Evolutionary conservation across 495 filamentous ascomycete genomes (phyloP), one percentile per base, ranked within the genome.

Genomic region (Elasticomyces elasticus): DNA sequence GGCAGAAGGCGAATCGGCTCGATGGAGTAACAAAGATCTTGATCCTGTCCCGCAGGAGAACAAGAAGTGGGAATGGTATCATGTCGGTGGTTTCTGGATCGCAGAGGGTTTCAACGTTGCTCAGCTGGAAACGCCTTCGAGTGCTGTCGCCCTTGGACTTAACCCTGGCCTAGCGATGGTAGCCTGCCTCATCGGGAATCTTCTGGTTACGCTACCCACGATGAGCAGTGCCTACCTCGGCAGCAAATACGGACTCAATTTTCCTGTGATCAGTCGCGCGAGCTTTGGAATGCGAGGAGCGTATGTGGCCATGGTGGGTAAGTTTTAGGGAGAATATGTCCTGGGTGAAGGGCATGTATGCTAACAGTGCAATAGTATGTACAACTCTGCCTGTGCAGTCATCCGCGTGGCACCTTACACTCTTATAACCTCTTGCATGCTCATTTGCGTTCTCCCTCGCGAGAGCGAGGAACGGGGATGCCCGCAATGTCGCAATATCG

Each of bases 251-350:
- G 43, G 49, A 6, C 44, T 59, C 56, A 54, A 56, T 28, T 56
- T 54, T 31, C 56, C 49, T 13, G 50, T 38, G 10, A 26, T 59
- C 19, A 33, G 41, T 11, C 33, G 50, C 24, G 56, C 56, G 20
- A 48, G 28, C 17, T 56, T 49, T 17, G 54, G 54, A 17, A 51
- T 56, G 44, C 24, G 40, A 71, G 75, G 82, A 38, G 76, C 76
- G 3, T 85, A 86, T 58, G 74, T 86, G 56, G 74, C 77, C 20
- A 84, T 86, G 50, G 69, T 85, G 9, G n/a, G n/a, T n/a, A n/a
- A n/a, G n/a, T n/a, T n/a, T n/a, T n/a, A n/a, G n/a, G n/a, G n/a
- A n/a, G n/a, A n/a, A n/a, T n/a, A n/a, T n/a, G n/a, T n/a, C n/a
- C n/a, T n/a, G n/a, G n/a, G n/a, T n/a, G n/a, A n/a, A n/a, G n/a